Evolutionary conservation across 2,329 filamentous ascomycete species (phyloP).

Genomic region (Paracamarosporium sp.): DNA sequence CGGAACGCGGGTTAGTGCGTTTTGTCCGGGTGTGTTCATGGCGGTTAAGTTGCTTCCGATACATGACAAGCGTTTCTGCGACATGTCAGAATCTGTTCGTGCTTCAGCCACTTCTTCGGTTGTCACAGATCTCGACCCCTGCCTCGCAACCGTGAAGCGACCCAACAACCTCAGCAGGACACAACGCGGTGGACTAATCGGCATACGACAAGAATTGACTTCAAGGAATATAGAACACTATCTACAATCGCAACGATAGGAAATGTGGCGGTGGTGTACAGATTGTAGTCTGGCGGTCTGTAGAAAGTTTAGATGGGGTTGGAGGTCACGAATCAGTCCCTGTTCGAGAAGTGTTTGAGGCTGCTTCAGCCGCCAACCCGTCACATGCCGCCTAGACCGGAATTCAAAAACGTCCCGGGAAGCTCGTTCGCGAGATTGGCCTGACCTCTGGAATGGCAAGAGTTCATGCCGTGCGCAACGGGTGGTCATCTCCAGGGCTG

Average conservation of each 20-base stretch:
- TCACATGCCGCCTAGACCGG: constrained; percentile 23
- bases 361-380: constrained; percentile 28
- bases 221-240: not conserved
- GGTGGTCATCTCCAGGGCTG: not conserved
- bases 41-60: constrained; percentile 42
- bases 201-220: not conserved
- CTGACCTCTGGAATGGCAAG: constrained; percentile 4
- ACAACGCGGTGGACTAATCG: not conserved
- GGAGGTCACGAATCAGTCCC: constrained; percentile 37
- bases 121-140: constrained; percentile 25
- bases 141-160: constrained; percentile 19
- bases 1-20: constrained; percentile 31
- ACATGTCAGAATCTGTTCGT: constrained; percentile 44
- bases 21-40: constrained; percentile 26
- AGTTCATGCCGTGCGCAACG: constrained; percentile 13
- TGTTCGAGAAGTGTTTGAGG: constrained; percentile 46
- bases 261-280: not conserved
- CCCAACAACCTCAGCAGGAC: not conserved
- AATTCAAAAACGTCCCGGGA: constrained; percentile 20
- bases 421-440: constrained; percentile 31
- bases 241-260: not conserved
- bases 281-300: constrained; percentile 15
- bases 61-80: constrained; percentile 39
- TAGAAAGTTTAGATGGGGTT: constrained; percentile 23
- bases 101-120: constrained; percentile 43